Evolutionary conservation across 495 filamentous ascomycete genomes (phyloP), one percentile per base, ranked within the genome.

Genomic region (Penicillium cosmopolitanum): DNA sequence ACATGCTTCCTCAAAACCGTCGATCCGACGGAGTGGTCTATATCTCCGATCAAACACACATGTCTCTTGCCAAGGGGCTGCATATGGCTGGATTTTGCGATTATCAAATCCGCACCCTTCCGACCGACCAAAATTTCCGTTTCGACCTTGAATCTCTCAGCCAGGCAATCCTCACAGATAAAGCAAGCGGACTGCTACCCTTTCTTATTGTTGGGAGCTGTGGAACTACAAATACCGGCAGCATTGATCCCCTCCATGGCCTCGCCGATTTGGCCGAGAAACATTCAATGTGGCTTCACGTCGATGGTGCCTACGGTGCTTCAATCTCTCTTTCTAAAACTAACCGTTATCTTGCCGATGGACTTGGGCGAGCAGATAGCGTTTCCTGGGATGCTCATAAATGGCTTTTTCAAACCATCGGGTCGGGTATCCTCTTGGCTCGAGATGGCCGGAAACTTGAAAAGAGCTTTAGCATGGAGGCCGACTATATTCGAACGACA

Each of bases 161-260:
- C 4, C 21, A 42, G 6, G 23, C 55, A 7, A 68, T 72, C 18
- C 11, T 55, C 2, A 21, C 16, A 12, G 71, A 74, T 50, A 50
- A 48, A 1, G 15, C 47, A 4, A 13, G 16, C 0, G 69, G 67
- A 0, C 47, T 62, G 15, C 5, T 40, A 2, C 71, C 69, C 1
- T 72, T 72, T 16, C 21, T 66, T 3, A 51, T 74, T 10, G 60
- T 70, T 5, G 69, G 58, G 0, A 72, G 35, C 16, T 67, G 65
- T 23, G 71, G 69, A 1, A 65, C 61, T 34, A 74, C 69, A 25
- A 67, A 66, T 44, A 74, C 66, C 16, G 69, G 71, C 10, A 56
- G 48, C 33, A 61, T 74, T 33, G 71, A 72, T 52, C 65, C 65
- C 0, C 36, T 72, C 11, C 11, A 59, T 31, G 51, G 38, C 16